These are phyloP conservation scores for Firmiana major DNA, from an alignment of 345 rosid species.

Conservation along the genomic window DNA sequence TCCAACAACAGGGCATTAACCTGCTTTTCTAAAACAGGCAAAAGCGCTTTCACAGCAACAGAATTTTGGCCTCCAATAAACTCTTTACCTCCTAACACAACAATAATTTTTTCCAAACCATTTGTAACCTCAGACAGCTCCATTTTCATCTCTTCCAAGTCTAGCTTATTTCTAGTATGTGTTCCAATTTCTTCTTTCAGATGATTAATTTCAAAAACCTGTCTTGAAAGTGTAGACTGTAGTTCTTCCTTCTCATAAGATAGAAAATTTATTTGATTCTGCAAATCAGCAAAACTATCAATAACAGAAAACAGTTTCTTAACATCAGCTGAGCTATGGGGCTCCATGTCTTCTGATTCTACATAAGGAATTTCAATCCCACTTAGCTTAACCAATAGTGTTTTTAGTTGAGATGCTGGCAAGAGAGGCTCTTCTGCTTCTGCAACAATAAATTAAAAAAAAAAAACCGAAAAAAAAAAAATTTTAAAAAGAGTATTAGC, in stretches of 20 bases:
- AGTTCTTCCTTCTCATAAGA: constrained; percentile 52
- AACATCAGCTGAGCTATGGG: constrained; percentile 37
- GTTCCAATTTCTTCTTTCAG: constrained; percentile 47
- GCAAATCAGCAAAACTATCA: constrained; percentile 47
- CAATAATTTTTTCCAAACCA: constrained; percentile 51
- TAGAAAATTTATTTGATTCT: constrained; percentile 46
- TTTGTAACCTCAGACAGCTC: constrained; percentile 49
- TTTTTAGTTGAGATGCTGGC: constrained; percentile 47
- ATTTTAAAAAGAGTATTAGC: background rate
- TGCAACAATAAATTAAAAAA: constrained; percentile 35
- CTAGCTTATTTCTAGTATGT: constrained; percentile 28
- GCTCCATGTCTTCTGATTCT: constrained; percentile 34
- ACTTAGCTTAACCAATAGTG: constrained; percentile 53
- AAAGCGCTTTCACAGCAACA: constrained; percentile 33
- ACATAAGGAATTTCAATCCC: constrained; percentile 41
- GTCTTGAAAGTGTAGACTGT: constrained; percentile 44
- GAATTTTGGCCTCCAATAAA: constrained; percentile 36
- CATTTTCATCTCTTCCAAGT: constrained; percentile 41
- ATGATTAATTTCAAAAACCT: constrained; percentile 55
- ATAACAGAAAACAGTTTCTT: constrained; percentile 55
- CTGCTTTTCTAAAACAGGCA: constrained; percentile 54
- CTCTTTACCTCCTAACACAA: constrained; percentile 44
- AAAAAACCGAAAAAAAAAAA: no score
- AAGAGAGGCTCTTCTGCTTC: constrained; percentile 50
- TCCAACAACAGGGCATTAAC: constrained; percentile 46